Base-by-base conservation (phyloP, 345 rosid genomes). In the Salix arbutifolia region DNA sequence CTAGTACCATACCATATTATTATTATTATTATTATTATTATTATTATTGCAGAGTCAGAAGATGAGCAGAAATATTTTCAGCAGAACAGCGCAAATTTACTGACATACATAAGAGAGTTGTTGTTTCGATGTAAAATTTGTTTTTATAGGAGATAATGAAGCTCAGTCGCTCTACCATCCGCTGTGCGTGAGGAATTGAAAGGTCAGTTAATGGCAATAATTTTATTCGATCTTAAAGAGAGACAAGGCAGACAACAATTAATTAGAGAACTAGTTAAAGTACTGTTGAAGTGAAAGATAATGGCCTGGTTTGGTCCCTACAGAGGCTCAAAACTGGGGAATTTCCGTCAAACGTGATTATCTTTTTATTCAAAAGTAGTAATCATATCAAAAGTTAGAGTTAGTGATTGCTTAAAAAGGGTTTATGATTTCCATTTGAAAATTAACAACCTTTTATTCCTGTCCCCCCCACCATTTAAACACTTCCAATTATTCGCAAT, bases 341-440 rank as follows among this genome's bases (percentile, higher is more conserved):
- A 31, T 53, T 72, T 42, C 68, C 11, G 17, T 28, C 38, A 19
- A 42, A 62, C 37, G 69, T 42, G 60, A 8, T 74, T 73, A 17
- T 61, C 69, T 61, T 62, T 42, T 26, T 19, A 40, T 19, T 74
- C 42, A 64, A 44, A 74, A 42, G 37, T 9, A 44, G 61, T 6
- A 74, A 74, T 65, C 70, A 74, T 62, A 62, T 56, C 19, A 8
- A 44, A 74, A 74, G 65, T 67, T 46, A 26, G 30, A 38, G 8
- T 11, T 31, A 46, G 14, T 72, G 75, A 72, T 58, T 58, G 52
- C 33, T 14, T 53, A 6, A 19, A 73, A 61, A 73, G 68, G 69
- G 35, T 9, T n/a, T 58, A 18, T 53, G 46, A 35, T 25, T 72
- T 35, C 31, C 26, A 19, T 74, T 74, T 74, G 25, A 74, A 28